Evolutionary conservation across 148 eudicot genomes (phyloP), one percentile per base, ranked within the genome.

Genomic region (Pharnaceum exiguum): DNA sequence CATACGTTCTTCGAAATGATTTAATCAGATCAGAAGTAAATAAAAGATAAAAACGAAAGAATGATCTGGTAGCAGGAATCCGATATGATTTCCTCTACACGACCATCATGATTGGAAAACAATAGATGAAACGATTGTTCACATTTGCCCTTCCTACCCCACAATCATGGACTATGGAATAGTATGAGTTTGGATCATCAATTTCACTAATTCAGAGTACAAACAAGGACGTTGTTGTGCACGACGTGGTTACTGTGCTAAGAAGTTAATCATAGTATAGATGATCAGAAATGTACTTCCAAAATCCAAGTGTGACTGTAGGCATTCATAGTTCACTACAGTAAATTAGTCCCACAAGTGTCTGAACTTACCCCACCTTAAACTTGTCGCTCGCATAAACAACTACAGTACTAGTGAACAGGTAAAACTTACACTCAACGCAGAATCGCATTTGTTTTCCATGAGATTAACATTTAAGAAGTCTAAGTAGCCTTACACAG

Each of bases 81-180:
- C 5, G 54, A 11, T 9, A 51, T 15, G 40, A 22, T 15, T 49
- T 10, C 19, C 3, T 8, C 32, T 25, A 26, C 26, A 39, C 24
- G 33, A 31, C 24, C 32, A 43, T 3, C 60, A 43, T 64, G 68
- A 64, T 53, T 64, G 60, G 53, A 53, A 53, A 52, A 64, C 68
- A 58, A 43, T 3, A 40, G 12, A 1, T 12, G 25, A 32, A 28
- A 62, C 51, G 37, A 61, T 61, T 49, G 56, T 49, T 18, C 17
- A 47, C 3, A 32, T 23, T 21, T 60, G 53, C 15, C 15, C 29
- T 19, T 28, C 31, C 23, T 42, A 33, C 36, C 17, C 21, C 32
- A 63, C 59, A 22, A 15, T 42, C 37, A 63, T 33, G 4, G 21
- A n/a, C n/a, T n/a, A n/a, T n/a, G n/a, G n/a, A n/a, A n/a, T n/a